Conservation (phyloP, 2,329 filamentous ascomycete genomes). For the Stenocarpella maydis region DNA sequence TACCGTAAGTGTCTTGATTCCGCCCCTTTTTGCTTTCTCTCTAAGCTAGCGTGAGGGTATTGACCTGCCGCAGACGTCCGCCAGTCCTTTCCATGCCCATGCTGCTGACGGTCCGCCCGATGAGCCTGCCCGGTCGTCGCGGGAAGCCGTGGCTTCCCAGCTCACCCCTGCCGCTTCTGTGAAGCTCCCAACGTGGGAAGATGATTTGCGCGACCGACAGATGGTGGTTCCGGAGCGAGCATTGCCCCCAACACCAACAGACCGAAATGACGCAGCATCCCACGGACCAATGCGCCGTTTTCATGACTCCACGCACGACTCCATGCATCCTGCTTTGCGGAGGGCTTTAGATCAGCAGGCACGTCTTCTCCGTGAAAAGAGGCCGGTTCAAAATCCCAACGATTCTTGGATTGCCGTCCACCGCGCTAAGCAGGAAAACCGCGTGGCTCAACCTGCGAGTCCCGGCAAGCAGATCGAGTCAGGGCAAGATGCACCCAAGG, state of each 20-base stretch:
- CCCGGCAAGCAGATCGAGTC: not conserved
- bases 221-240: not conserved
- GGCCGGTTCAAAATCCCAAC: not conserved
- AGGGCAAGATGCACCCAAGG: not conserved
- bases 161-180: not conserved
- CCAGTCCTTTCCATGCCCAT: not conserved
- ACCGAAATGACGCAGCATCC: no score
- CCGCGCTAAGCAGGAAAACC: not conserved
- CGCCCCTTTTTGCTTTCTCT: not conserved
- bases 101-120: not conserved
- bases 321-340: constrained; percentile 1
- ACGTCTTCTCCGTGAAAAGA: not conserved
- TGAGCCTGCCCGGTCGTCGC: not conserved
- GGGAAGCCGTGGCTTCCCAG: not conserved
- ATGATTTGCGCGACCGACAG: not conserved
- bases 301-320: not conserved
- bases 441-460: not conserved
- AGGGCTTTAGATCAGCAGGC: not conserved
- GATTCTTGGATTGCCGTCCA: not conserved
- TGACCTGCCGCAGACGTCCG: not conserved
- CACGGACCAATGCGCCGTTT: not conserved
- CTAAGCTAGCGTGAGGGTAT: not conserved
- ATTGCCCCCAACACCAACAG: not conserved
- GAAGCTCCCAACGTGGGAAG: constrained; percentile 1
- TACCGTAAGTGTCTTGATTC: not conserved